phyloP scores from a whole-genome alignment of 139 green algal genomes.

The Pseudopediastrum boryanum region DNA sequence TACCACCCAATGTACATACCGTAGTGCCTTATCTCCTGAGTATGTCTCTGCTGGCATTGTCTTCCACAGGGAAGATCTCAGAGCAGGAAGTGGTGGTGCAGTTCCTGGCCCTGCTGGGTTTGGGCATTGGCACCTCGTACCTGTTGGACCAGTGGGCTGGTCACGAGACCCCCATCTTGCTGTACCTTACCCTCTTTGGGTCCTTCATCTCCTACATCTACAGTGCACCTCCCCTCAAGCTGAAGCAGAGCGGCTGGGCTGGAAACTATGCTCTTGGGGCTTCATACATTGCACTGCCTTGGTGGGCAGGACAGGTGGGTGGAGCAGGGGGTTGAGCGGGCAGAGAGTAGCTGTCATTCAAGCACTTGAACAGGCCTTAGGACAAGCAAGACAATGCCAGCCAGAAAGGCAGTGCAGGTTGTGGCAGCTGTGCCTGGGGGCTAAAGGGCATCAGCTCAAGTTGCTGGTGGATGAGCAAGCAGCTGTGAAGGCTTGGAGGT shows the following conservation, averaged over 20 bases:
- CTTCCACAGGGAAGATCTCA: constrained; percentile 79
- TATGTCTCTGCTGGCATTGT: no score
- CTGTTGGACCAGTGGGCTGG: constrained; percentile 83
- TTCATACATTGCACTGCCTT: constrained; percentile 97
- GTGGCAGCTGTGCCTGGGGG: no score
- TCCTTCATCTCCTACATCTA: constrained; percentile 99
- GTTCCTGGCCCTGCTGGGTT: constrained; percentile 86
- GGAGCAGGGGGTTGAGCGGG: background rate
- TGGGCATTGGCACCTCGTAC: constrained; percentile 82
- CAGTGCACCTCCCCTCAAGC: constrained; percentile 96
- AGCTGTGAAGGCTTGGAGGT: no score
- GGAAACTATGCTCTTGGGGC: constrained; percentile 94
- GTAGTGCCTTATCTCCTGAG: no score
- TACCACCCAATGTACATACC: no score
- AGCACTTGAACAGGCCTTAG: no score
- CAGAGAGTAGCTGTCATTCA: no score
- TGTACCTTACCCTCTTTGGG: constrained; percentile 86
- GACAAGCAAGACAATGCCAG: no score
- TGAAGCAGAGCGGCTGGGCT: constrained; percentile 94
- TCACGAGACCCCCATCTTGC: constrained; percentile 66
- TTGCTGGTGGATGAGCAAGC: no score
- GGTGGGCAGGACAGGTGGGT: constrained; percentile 89
- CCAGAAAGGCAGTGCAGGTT: no score
- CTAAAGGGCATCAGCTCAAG: no score
- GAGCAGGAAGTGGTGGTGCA: constrained; percentile 87